phyloP scores from a whole-genome alignment of 1,139 yeast species.

The Suhomyces chickasaworum region DNA sequence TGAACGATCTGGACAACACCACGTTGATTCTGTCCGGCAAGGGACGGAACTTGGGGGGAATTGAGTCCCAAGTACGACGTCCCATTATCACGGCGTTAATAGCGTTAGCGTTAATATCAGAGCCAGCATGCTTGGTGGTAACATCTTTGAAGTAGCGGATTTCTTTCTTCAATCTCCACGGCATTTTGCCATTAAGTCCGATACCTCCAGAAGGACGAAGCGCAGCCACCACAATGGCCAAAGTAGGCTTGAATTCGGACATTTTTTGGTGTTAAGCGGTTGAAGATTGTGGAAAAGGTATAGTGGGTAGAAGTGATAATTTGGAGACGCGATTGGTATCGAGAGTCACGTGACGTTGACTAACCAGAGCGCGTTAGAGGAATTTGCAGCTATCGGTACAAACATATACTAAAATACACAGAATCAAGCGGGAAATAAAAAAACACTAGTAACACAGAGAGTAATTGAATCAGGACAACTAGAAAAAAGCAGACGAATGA shows the following conservation, averaged over 20 bases:
- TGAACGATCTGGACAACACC: conserved; percentile 58
- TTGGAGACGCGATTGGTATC: background rate
- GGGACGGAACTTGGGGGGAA: conserved; percentile 83
- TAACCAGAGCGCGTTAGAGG: background rate
- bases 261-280: background rate
- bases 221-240: conserved; percentile 81
- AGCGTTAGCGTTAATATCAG: conserved; percentile 63
- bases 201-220: conserved; percentile 79
- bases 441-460: conserved; percentile 15
- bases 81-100: conserved; percentile 98
- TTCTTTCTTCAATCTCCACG: conserved; percentile 86
- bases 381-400: conserved; percentile 8
- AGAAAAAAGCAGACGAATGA: conserved; percentile 2
- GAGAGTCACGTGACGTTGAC: background rate
- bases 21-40: conserved; percentile 75
- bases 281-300: too few relatives aligned
- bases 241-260: conserved; percentile 29
- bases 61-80: conserved; percentile 92
- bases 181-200: conserved; percentile 77
- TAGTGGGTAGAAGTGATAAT: background rate
- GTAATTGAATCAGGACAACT: conserved; percentile 8
- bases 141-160: conserved; percentile 81
- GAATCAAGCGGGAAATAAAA: conserved; percentile 11
- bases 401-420: conserved; percentile 14
- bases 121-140: conserved; percentile 47